Base-by-base conservation (phyloP, 2,329 filamentous ascomycete species). In the Nemania bipapillata region DNA sequence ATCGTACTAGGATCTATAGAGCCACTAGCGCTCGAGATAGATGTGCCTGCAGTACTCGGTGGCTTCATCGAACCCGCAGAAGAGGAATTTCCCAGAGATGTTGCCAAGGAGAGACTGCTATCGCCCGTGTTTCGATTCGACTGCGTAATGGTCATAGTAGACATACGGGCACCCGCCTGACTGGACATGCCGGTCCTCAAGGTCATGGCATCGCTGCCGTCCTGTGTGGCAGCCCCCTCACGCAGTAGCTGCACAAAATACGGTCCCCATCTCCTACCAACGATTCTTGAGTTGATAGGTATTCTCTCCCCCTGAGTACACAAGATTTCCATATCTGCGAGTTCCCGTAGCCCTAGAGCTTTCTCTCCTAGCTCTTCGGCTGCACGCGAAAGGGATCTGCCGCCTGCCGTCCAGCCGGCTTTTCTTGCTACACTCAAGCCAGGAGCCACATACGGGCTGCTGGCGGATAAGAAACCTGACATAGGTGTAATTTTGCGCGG, bases 271-370 rank as follows among this genome's bases (percentile, higher is more conserved):
- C 96, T 86, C 30, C 93, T 88, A 9, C 92, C 91, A 17, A 98
- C 86, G 17, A 99, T 88, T 65, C 94, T 89, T 6, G 96, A 98
- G 80, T 97, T 99, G 73, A 97, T 92, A 0, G 96, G 93, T 73
- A 98, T 93, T 20, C 94, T 89, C 78, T 97, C 95, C 24, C 95
- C 95, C 22, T 92, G 92, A 49, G 97, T 90, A 60, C 95, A 96
- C 30, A 98, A 85, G 66, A 99, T 92, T 76, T 98, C 96, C 96
- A 99, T 99, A 75, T 99, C 96, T 2, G 93, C 88, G 64, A 99
- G 84, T 79, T 98, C 96, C n/a, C 90, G 89, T 78, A 97, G 84
- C 1, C 86, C 86, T 70, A 97, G 83, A 0, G 93, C 92, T 79
- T 93, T 89, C 72, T 92, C 91, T 4, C 96, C 96, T 15, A 99